Evolutionary conservation across 208 protist genomes (phyloP), one percentile per base, ranked within the genome.

Genomic region (Blechomonas ayalai): DNA sequence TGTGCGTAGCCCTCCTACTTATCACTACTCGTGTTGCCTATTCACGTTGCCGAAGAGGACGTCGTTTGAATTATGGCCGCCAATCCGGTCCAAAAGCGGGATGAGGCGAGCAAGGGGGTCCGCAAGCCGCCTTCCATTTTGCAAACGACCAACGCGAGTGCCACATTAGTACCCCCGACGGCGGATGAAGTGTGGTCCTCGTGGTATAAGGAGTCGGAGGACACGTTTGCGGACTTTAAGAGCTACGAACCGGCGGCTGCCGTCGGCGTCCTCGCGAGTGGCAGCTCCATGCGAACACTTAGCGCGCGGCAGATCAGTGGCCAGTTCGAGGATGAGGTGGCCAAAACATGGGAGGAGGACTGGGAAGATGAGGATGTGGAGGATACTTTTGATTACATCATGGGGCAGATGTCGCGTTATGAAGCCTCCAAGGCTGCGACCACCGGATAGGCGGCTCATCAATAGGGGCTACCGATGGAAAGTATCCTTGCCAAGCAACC

Each of bases 361-460:
- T 94, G 85, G 85, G 85, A 94, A 53, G 85, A 94, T 61, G 85
- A 94, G 51, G 85, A 94, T 42, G 61, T 90, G n/a, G 81, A 90
- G 48, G 85, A 94, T 61, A 94, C 85, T 31, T 90, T 89, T 45
- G 85, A 94, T 42, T 49, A 70, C 16, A 81, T 90, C 31, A 94
- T 94, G 67, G 85, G 82, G 3, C 61, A 79, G 41, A 89, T 94
- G 39, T 69, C 65, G 0, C 61, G 75, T 35, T 50, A 73, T 4
- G 66, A 74, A 29, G 76, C 71, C 18, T 71, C 69, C 8, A 46
- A 37, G 39, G 81, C 59, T 0, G 77, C 75, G 4, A 65, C 61
- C 25, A 59, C 51, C 7, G 16, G n/a, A n/a, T n/a, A n/a, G n/a
- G n/a, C n/a, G n/a, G n/a, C n/a, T n/a, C n/a, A n/a, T n/a, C n/a